Evolutionary conservation across 805 yeast species (phyloP), one percentile per base, ranked within the genome.

Genomic region (Lipomyces anomalus): DNA sequence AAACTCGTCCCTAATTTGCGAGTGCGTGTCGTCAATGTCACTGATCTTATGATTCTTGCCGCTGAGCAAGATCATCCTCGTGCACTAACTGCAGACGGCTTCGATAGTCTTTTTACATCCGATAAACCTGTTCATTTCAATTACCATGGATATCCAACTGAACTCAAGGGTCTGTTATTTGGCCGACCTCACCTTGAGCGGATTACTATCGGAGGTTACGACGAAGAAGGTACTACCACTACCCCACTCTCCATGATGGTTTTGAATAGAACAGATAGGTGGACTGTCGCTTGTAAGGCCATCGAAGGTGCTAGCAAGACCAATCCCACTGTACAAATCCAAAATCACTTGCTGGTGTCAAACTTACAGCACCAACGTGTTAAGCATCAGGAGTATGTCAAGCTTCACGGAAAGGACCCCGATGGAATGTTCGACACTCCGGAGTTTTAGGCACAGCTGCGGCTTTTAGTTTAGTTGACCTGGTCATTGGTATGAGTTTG

Each of bases 171-270:
- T 28, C 52, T 53, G 17, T 36, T 50, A 38, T 53, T 50, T 35
- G 52, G 50, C 35, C 50, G 48, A 9, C 45, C 47, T 17, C 34
- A 42, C 26, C 44, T 40, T 11, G 47, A 47, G 28, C 47, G 55
- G 16, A 45, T 50, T 17, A 39, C 50, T 22, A 42, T 53, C 22
- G 33, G 44, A 23, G 54, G 55, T 6, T 53, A 53, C 50, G 45
- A 41, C 28, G 57, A 53, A 44, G 55, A 53, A 35, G 57, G 57
- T 20, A 53, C 55, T 13, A 53, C 55, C 16, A 50, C 55, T 23
- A 53, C 57, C 3, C 55, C 57, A 21, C 29, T 53, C 30, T 41
- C 48, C 18, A 50, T 53, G 55, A 50, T 50, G 57, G 52, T 53
- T 17, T 40, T 41, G 30, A 53, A 53, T 45, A 26, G 36, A 20